Base-by-base conservation (phyloP, 352 stramenopile species). In the Phytopythium helicoides region DNA sequence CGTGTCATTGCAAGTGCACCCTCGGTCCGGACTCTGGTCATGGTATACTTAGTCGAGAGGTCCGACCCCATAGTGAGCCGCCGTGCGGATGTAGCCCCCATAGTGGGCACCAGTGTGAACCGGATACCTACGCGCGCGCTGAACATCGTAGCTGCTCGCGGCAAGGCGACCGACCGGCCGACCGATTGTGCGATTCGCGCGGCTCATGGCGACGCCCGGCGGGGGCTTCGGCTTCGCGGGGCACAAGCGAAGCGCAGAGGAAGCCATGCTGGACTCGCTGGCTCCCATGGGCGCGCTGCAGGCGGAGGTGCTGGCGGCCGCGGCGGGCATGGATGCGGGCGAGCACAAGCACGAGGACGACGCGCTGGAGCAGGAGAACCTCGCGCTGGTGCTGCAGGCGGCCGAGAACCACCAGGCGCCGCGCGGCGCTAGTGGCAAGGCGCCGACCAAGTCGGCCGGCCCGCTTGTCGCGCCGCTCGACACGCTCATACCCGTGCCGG, bases 401-500 rank as follows among this genome's bases (percentile, higher is more conserved):
- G 21, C 3, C 21, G 21, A n/a, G 5, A 3, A 19, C 16, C 28
- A 39, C 0, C 14, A 35, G 3, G 11, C 34, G 14, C 15, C 22
- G 10, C 12, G 21, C 2, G 5, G 18, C 1, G 36, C 35, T 8
- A 16, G 28, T 1, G 3, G 9, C 9, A 37, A 25, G 28, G 9
- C 16, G 10, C n/a, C n/a, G 26, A 16, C 15, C 7, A 28, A 18
- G 34, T 16, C 21, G 21, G 33, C 41, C 3, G 33, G n/a, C 15
- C 55, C 60, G 38, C 22, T 66, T 8, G 61, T 69, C 19, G 23
- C 44, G 46, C 61, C 50, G 6, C 52, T 64, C n/a, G 48, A 62
- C 16, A 49, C 45, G 37, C 53, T 64, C 15, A 44, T 71, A 1
- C 31, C 49, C 35, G 62, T 54, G 12, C 48, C 58, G 18, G 49